These are phyloP conservation scores for Phylloporus scabripes DNA, from an alignment of 768 basidiomycete genomes.

Conservation along the genomic window DNA sequence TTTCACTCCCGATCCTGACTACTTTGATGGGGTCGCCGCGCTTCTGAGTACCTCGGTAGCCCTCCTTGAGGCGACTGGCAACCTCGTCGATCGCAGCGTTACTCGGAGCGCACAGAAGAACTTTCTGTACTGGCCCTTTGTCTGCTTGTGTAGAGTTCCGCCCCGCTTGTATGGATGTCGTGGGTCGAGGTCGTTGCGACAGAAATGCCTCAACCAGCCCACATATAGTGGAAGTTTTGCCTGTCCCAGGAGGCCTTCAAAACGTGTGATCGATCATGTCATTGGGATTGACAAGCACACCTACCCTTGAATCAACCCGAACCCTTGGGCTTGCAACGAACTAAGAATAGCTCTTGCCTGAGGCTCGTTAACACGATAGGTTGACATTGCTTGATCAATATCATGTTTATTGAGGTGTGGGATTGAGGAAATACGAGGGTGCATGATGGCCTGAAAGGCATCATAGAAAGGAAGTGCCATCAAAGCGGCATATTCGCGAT, in stretches of 20 bases:
- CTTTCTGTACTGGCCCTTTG: slow-evolving; percentile 51
- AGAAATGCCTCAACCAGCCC: slow-evolving; percentile 85
- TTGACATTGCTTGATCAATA: slow-evolving; percentile 59
- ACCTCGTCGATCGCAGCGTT: slow-evolving; percentile 99
- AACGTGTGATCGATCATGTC: background rate
- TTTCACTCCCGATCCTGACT: slow-evolving; percentile 82
- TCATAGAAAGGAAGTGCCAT: slow-evolving; percentile 81
- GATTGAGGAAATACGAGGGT: slow-evolving; percentile 51
- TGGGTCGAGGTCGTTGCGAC: slow-evolving; percentile 47
- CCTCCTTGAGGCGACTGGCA: slow-evolving; percentile 77
- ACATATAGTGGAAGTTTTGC: slow-evolving; percentile 97
- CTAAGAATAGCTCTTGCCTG: slow-evolving; percentile 87
- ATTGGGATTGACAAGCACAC: slow-evolving; percentile 14
- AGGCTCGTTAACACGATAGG: slow-evolving; percentile 82
- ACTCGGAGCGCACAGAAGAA: slow-evolving; percentile 93
- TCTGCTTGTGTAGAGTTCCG: slow-evolving; percentile 35
- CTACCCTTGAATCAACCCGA: slow-evolving; percentile 93
- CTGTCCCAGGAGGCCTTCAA: slow-evolving; percentile 90
- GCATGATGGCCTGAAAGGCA: slow-evolving; percentile 61
- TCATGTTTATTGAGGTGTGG: slow-evolving; percentile 44
- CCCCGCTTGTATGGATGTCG: slow-evolving; percentile 48
- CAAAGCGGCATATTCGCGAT: slow-evolving; percentile 89
- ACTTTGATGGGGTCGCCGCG: slow-evolving; percentile 61
- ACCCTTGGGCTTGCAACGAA: slow-evolving; percentile 66
- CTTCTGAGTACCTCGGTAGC: slow-evolving; percentile 56